A percentile compares a stretch with the other conserved stretches of the same genome.
phyloP scores from a whole-genome alignment of 176 grass and related monocot species.

The Miscanthus lutarioriparius region DNA sequence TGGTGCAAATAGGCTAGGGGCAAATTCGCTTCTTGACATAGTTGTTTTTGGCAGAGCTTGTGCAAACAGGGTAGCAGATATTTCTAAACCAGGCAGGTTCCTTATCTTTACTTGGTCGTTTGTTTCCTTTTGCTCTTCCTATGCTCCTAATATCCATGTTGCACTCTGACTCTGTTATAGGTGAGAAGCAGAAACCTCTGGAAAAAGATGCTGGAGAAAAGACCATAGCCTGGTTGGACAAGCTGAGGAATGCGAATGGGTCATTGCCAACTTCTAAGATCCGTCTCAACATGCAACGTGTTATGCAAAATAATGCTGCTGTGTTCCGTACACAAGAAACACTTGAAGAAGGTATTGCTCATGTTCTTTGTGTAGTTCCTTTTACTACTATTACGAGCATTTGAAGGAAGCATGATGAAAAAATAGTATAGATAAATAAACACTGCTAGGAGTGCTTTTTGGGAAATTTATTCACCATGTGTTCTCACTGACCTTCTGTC shows the following conservation, averaged over 20 bases:
- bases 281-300: constrained; percentile 81
- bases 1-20: constrained; percentile 75
- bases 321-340: constrained; percentile 91
- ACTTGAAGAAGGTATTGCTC: constrained; percentile 64
- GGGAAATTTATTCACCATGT: background rate
- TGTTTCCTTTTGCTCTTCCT: background rate
- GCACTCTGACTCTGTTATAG: constrained; percentile 32
- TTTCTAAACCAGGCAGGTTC: constrained; percentile 63
- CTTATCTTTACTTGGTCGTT: constrained; percentile 1
- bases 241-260: constrained; percentile 71
- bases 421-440: background rate
- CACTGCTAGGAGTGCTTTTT: background rate
- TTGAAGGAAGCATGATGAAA: background rate
- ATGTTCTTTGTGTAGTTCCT: background rate
- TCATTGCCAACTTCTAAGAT: constrained; percentile 73
- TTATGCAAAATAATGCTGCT: constrained; percentile 90
- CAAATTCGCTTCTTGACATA: constrained; percentile 83
- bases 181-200: constrained; percentile 71
- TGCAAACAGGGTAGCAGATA: constrained; percentile 76
- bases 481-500: constrained; percentile 4
- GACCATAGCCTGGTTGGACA: constrained; percentile 85
- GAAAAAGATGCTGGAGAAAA: constrained; percentile 61
- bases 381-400: background rate
- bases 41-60: constrained; percentile 92
- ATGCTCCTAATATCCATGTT: constrained; percentile 22